phyloP scores from a whole-genome alignment of 192 early-diverging fungal species.

The Entomortierella chlamydospora region DNA sequence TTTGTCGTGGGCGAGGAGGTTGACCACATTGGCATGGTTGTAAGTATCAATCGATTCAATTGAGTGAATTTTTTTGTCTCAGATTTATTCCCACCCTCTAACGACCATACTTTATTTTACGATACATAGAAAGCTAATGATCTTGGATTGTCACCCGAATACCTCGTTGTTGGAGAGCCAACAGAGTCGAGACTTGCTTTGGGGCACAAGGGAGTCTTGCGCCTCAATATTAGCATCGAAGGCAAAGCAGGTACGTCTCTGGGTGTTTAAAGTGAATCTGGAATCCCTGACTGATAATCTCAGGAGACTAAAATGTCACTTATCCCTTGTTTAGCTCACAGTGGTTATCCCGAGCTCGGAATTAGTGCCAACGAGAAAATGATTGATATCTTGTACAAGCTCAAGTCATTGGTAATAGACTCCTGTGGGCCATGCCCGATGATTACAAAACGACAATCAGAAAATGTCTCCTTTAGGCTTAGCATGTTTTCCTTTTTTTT shows the following conservation, averaged over 20 bases:
- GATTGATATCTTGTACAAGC: conserved; percentile 52
- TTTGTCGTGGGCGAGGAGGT: conserved; percentile 66
- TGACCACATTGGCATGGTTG: conserved; percentile 63
- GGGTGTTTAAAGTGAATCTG: too few species aligned
- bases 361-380: conserved; percentile 55
- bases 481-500: not conserved
- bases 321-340: conserved; percentile 52
- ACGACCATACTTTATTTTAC: not conserved
- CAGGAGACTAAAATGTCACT: too few species aligned
- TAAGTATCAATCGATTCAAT: conserved; percentile 16
- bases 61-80: not conserved
- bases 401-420: conserved; percentile 47
- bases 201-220: conserved; percentile 65
- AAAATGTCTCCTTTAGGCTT: too few species aligned
- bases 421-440: not conserved
- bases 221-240: conserved; percentile 51
- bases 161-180: conserved; percentile 63
- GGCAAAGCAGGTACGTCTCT: conserved; percentile 52
- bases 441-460: not conserved
- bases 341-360: conserved; percentile 62
- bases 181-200: conserved; percentile 59
- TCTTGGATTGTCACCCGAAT: conserved; percentile 53
- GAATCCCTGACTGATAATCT: too few species aligned
- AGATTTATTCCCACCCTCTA: not conserved
- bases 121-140: conserved; percentile 52